Evolutionary conservation across 345 rosid species (phyloP), one percentile per base, ranked within the genome.

Genomic region (Balakata baccata): DNA sequence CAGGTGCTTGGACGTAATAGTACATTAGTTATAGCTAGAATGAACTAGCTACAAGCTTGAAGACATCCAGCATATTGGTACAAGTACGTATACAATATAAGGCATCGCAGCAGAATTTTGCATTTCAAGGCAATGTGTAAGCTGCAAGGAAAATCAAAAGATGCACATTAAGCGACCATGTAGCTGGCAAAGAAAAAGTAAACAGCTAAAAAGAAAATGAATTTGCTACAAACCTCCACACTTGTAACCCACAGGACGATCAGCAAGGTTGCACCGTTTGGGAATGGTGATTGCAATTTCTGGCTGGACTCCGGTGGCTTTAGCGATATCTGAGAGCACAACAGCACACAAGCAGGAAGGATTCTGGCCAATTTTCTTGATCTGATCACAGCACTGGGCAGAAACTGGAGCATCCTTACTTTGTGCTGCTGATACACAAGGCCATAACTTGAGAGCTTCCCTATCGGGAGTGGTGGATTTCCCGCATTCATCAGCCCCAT

Each of bases 401-500:
- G 98, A 88, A 43, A 90, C 97, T 16, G 82, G 74, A 50, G 88
- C 86, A 5, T 81, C 80, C 56, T n/a, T 53, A 75, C 86, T 84
- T 72, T 86, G 87, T 58, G 94, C 87, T 7, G 93, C 98, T 71
- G 83, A 80, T 72, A 89, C 89, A 79, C 98, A 95, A 45, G 98
- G 89, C 68, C 88, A 89, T 62, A 95, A 87, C 88, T 92, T 92
- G 64, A 83, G 79, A 46, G 99, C 97, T 81, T 89, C 97, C 58
- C 63, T 86, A 66, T 95, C 97, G 0, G 97, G 98, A 7, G 61
- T 74, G 11, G 91, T 84, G 25, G 85, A 77, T 68, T 76, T 85
- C 65, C 96, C 90, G 41, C 99, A 94, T 74, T 90, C 97, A 66
- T 95, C 97, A 3, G 89, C 92, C 51, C 92, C 94, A 72, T 86